These are phyloP conservation scores for Gastrodia elata DNA, from an alignment of 106 monocot species.

Conservation along the genomic window DNA sequence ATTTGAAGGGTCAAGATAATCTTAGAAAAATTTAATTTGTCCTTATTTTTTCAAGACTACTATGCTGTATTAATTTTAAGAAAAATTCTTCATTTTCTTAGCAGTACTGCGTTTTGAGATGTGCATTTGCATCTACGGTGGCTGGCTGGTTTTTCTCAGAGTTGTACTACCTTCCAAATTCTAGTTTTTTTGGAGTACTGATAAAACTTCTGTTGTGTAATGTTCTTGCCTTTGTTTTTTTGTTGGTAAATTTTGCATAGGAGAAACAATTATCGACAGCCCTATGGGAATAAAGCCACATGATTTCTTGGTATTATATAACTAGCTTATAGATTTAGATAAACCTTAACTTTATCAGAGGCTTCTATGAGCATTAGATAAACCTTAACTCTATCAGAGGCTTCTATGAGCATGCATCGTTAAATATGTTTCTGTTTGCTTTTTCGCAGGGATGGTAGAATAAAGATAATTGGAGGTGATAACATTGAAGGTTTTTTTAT, in stretches of 20 bases:
- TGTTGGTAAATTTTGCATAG: neutral
- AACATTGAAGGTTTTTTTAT: slow-evolving; percentile 89
- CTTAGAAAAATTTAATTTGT: neutral
- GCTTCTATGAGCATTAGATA: neutral
- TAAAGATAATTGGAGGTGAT: slow-evolving; percentile 93
- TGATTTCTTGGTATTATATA: neutral
- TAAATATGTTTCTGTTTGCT: slow-evolving; percentile 10
- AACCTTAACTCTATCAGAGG: neutral
- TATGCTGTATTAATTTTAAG: neutral
- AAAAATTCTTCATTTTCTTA: neutral
- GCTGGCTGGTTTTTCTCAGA: neutral
- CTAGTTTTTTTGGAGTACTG: neutral
- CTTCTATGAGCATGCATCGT: neutral
- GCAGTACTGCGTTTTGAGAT: neutral
- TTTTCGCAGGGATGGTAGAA: slow-evolving; percentile 86
- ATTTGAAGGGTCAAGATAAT: neutral
- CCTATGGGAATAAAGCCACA: neutral
- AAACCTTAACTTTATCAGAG: neutral
- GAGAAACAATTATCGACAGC: neutral
- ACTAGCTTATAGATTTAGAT: neutral
- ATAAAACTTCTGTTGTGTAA: neutral
- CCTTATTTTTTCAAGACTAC: neutral
- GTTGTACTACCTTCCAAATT: neutral
- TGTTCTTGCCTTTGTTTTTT: neutral
- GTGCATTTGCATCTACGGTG: neutral